These are phyloP conservation scores for Brassica rapa DNA, from an alignment of 345 rosid species.

Conservation along the genomic window DNA sequence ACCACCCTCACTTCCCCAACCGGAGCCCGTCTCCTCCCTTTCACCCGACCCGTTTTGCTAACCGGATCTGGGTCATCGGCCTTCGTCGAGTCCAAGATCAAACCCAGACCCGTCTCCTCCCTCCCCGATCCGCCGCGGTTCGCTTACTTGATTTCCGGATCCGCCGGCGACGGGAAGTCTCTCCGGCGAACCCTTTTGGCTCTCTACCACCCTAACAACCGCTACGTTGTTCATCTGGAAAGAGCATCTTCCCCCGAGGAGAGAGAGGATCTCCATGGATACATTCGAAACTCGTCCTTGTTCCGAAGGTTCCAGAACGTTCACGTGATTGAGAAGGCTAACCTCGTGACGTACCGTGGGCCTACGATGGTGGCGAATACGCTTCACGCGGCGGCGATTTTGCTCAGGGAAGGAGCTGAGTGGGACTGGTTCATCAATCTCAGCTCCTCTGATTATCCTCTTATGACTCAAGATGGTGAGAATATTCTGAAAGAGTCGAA, in stretches of 20 bases:
- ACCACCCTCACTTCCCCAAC: slow-evolving; percentile 58
- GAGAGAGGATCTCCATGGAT: slow-evolving; percentile 70
- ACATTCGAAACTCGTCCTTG: slow-evolving; percentile 48
- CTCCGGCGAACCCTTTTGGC: slow-evolving; percentile 74
- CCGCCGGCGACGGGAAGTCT: slow-evolving; percentile 75
- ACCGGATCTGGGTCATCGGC: slow-evolving; percentile 48
- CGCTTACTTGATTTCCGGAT: slow-evolving; percentile 90
- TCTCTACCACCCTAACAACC: slow-evolving; percentile 82
- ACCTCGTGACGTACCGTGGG: slow-evolving; percentile 88
- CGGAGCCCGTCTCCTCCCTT: slow-evolving; percentile 57
- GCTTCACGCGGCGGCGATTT: slow-evolving; percentile 88
- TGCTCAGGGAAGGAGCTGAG: slow-evolving; percentile 83
- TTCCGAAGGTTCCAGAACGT: slow-evolving; percentile 66
- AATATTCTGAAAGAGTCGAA: not conserved
- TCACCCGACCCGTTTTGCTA: slow-evolving; percentile 48
- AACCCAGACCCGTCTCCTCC: slow-evolving; percentile 50
- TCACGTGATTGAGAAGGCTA: slow-evolving; percentile 81
- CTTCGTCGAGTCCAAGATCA: slow-evolving; percentile 78
- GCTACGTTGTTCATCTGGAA: slow-evolving; percentile 81
- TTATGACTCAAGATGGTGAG: slow-evolving; percentile 93
- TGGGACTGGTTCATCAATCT: slow-evolving; percentile 99
- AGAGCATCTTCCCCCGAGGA: slow-evolving; percentile 59
- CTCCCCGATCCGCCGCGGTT: slow-evolving; percentile 75
- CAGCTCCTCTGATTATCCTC: slow-evolving; percentile 95
- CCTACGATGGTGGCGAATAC: slow-evolving; percentile 99